Percentiles rank a stretch among this genome's conserved stretches.
These are phyloP conservation scores for Boletus calvinii DNA, from an alignment of 1,284 basidiomycete genomes.

Conservation along the genomic window DNA sequence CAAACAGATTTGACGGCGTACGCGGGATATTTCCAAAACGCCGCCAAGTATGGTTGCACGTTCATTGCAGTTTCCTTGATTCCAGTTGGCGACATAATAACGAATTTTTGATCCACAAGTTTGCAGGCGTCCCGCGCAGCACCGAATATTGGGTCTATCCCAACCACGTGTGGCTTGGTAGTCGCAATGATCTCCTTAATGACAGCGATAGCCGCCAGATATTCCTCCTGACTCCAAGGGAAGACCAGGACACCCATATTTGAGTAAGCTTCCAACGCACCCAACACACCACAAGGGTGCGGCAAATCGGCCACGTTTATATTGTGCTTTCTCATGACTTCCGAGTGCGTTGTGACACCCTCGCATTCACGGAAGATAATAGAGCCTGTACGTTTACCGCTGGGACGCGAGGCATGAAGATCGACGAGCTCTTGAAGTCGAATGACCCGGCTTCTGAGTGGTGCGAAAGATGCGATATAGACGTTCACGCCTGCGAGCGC, in stretches of 20 bases:
- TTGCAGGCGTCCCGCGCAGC: conserved; percentile 12
- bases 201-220: not conserved
- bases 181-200: conserved; percentile 5
- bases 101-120: conserved; percentile 1
- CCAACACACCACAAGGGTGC: conserved; percentile 6
- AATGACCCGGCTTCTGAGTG: conserved; percentile 7
- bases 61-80: not conserved
- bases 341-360: not conserved
- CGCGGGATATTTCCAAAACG: conserved; percentile 13
- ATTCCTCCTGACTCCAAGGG: conserved; percentile 6
- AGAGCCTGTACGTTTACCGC: not conserved
- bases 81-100: conserved; percentile 7
- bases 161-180: conserved; percentile 4
- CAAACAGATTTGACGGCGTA: not conserved
- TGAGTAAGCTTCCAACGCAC: conserved; percentile 5
- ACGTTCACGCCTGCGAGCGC: conserved; percentile 8
- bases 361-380: conserved; percentile 10
- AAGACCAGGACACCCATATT: not conserved
- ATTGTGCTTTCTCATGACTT: not conserved
- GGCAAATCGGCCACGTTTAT: not conserved
- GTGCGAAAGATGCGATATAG: conserved; percentile 4
- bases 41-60: conserved; percentile 1
- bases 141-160: conserved; percentile 1
- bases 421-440: conserved; percentile 10
- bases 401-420: not conserved